These are phyloP conservation scores for Meyerozyma smithsonii DNA, from an alignment of 1,139 yeast genomes.

Conservation along the genomic window DNA sequence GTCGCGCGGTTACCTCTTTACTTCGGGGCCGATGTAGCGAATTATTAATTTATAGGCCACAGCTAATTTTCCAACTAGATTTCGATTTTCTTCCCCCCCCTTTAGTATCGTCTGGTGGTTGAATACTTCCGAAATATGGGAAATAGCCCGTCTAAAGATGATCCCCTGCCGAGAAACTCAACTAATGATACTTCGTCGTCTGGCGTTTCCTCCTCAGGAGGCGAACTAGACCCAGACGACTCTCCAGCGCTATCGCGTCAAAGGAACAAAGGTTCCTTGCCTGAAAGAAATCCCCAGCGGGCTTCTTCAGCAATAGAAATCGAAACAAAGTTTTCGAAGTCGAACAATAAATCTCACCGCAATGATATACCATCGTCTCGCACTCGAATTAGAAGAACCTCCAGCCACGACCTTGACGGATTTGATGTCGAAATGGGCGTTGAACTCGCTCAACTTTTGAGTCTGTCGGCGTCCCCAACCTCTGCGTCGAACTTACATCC, in stretches of 20 bases:
- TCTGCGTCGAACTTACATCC: not conserved
- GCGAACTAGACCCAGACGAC: constrained; percentile 43
- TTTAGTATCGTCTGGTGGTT: not conserved
- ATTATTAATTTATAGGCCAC: not conserved
- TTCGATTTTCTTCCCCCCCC: not conserved
- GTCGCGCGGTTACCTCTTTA: not conserved
- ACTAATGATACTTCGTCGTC: constrained; percentile 16
- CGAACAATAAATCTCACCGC: not conserved
- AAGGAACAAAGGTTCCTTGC: constrained; percentile 1
- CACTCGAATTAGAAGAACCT: not conserved
- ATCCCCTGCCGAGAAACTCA: constrained; percentile 43
- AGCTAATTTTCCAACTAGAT: not conserved
- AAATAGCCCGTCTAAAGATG: constrained; percentile 56
- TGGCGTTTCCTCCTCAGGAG: constrained; percentile 19
- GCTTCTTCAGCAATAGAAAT: constrained; percentile 2
- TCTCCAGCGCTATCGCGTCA: constrained; percentile 43
- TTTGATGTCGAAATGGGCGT: constrained; percentile 1
- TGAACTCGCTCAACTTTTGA: not conserved
- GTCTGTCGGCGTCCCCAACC: constrained; percentile 1
- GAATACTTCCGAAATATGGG: constrained; percentile 36
- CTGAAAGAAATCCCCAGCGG: not conserved
- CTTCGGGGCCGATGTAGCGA: constrained; percentile 1
- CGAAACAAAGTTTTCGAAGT: not conserved
- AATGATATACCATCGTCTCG: not conserved
- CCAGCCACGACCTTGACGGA: not conserved